These are phyloP conservation scores for Phytophthora niederhauseri DNA, from an alignment of 352 stramenopile species.

Conservation along the genomic window DNA sequence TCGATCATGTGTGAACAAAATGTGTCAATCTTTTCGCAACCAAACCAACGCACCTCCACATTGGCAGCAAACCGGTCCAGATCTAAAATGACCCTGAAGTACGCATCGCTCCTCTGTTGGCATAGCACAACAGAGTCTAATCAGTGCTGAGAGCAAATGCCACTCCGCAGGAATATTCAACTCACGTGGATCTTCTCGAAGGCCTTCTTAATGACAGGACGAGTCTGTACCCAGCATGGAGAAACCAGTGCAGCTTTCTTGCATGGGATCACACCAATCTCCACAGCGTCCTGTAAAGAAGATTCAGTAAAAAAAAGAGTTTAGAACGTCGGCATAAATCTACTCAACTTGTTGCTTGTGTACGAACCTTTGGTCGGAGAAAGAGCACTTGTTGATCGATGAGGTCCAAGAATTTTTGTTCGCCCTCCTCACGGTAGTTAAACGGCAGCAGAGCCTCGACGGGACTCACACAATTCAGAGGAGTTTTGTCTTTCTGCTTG, in stretches of 20 bases:
- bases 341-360: neutral
- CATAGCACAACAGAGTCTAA: neutral
- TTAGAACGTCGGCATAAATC: neutral
- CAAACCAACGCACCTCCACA: slow-evolving; percentile 38
- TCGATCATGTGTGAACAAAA: neutral
- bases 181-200: slow-evolving; percentile 74
- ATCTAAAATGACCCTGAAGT: slow-evolving; percentile 61
- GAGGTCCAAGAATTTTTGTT: slow-evolving; percentile 69
- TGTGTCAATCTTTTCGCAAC: neutral
- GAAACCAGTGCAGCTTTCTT: slow-evolving; percentile 51
- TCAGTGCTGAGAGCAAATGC: slow-evolving; percentile 9
- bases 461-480: slow-evolving; percentile 52
- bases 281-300: slow-evolving; percentile 49
- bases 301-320: neutral
- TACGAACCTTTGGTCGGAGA: slow-evolving; percentile 66
- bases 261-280: slow-evolving; percentile 76
- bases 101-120: slow-evolving; percentile 57
- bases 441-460: slow-evolving; percentile 71
- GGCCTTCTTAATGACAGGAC: slow-evolving; percentile 58
- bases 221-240: slow-evolving; percentile 70
- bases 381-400: slow-evolving; percentile 60
- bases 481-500: slow-evolving; percentile 39
- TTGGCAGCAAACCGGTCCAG: slow-evolving; percentile 71
- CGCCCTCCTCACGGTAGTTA: slow-evolving; percentile 56
- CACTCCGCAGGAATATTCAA: neutral